Base-by-base conservation (phyloP, 257 asterid species). In the Leonotis leonurus region DNA sequence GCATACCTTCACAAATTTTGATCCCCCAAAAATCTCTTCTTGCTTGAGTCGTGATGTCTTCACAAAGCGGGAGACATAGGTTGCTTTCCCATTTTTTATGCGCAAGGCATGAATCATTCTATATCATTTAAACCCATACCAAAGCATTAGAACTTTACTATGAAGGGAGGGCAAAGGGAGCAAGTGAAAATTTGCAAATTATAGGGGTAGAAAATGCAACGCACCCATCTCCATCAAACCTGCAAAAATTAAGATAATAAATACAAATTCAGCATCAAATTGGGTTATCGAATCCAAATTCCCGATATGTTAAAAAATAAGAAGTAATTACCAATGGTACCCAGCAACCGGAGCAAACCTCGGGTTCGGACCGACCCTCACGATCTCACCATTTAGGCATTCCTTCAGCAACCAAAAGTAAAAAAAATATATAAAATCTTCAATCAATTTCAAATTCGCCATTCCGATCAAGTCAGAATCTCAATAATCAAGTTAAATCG, bases 191-290 rank as follows among this genome's bases (percentile, higher is more conserved):
- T 20, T 60, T 22, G 53, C 66, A 72, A 50, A 30, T 2, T 27
- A 3, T 27, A 6, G 6, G 6, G 6, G 33, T 27, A 2, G 5
- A 27, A 27, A 27, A 27, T n/a, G n/a, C 33, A 6, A 77, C 95
- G 33, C 74, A 91, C 98, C 98, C 98, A 73, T 91, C 98, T 74
- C 98, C 98, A 68, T 91, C 98, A 63, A 91, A 91, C 98, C 98
- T 88, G 93, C 83, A 83, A 20, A 84, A 21, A 36, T 61, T 46
- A 56, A 70, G 65, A 57, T 51, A 65, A 13, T 2, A 5, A 29
- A 56, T 18, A 53, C 68, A 54, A 72, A 53, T 71, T 36, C 57
- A 63, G 55, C 18, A 64, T 49, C 21, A 56, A 65, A 40, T 6
- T 24, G 25, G 65, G 70, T 39, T 40, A 49, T 43, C 46, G n/a